phyloP scores from a whole-genome alignment of 768 basidiomycete species.

The Naganishia vaughanmartiniae region DNA sequence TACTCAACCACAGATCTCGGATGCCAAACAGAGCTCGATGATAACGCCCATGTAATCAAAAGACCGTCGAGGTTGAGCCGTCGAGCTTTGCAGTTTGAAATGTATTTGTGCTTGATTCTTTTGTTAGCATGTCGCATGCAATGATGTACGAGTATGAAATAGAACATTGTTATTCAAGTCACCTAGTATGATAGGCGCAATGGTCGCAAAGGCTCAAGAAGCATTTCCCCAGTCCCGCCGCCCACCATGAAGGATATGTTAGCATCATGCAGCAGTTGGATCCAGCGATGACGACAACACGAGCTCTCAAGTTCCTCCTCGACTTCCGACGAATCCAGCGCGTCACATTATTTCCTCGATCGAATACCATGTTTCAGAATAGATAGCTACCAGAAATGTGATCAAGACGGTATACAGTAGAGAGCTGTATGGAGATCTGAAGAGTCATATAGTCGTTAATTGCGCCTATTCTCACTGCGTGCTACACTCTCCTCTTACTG shows the following conservation, averaged over 20 bases:
- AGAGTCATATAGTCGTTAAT: background rate
- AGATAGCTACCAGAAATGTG: too few species aligned
- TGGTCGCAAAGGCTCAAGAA: too few species aligned
- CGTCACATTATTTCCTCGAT: conserved; percentile 12
- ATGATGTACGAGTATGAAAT: too few species aligned
- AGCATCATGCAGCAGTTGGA: background rate
- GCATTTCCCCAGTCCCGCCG: too few species aligned
- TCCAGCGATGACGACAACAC: background rate
- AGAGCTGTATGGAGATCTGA: background rate
- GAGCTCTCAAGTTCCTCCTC: too few species aligned
- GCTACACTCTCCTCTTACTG: background rate
- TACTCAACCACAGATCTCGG: conserved; percentile 36
- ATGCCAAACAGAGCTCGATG: conserved; percentile 47
- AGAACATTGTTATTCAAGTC: too few species aligned
- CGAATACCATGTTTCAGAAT: background rate
- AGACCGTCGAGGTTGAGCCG: background rate
- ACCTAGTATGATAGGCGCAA: too few species aligned
- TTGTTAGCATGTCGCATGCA: too few species aligned
- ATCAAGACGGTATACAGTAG: too few species aligned
- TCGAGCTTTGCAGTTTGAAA: background rate
- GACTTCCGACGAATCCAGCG: conserved; percentile 5
- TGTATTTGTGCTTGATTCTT: background rate
- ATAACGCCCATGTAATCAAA: conserved; percentile 44
- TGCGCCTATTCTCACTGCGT: background rate
- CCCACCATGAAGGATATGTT: too few species aligned